Percentiles rank a stretch among this genome's conserved stretches.
Evolutionary conservation across 805 yeast genomes (phyloP).

Genomic region (Suhomyces kilbournensis): DNA sequence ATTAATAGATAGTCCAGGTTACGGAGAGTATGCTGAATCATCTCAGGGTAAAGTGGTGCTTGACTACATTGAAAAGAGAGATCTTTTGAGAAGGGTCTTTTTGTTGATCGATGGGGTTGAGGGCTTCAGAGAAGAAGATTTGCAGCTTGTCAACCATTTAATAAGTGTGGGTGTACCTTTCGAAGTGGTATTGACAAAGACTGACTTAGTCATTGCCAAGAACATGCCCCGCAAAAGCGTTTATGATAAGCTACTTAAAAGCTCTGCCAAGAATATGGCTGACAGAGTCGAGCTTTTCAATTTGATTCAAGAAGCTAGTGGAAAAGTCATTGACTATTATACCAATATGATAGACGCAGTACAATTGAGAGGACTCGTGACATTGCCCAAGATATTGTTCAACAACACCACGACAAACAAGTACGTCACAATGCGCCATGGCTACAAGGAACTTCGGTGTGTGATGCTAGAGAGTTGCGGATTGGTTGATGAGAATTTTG

Average conservation of each 20-base stretch:
- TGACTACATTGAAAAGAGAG: slow-evolving; percentile 57
- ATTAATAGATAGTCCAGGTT: slow-evolving; percentile 86
- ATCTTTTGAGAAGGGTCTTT: slow-evolving; percentile 55
- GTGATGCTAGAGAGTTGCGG: slow-evolving; percentile 56
- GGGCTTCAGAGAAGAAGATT: slow-evolving; percentile 61
- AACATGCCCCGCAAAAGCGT: slow-evolving; percentile 17
- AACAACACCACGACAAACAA: slow-evolving; percentile 47
- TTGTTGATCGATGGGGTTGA: slow-evolving; percentile 58
- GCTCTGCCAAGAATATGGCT: slow-evolving; percentile 1
- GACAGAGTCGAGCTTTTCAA: slow-evolving; percentile 1
- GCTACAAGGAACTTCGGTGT: slow-evolving; percentile 51
- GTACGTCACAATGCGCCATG: slow-evolving; percentile 41
- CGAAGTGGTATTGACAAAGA: slow-evolving; percentile 74
- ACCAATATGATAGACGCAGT: slow-evolving; percentile 36
- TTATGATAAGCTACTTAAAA: slow-evolving; percentile 2
- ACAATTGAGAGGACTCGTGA: slow-evolving; percentile 33
- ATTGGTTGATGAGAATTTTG: slow-evolving; percentile 11
- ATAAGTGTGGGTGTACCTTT: slow-evolving; percentile 58
- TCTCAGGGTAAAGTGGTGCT: slow-evolving; percentile 69
- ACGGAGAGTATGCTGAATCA: slow-evolving; percentile 66
- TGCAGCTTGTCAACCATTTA: slow-evolving; percentile 48
- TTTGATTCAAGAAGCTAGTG: slow-evolving; percentile 20
- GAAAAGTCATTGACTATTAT: slow-evolving; percentile 24
- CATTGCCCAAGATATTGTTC: slow-evolving; percentile 47
- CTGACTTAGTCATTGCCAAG: slow-evolving; percentile 50